Base-by-base conservation (phyloP, 2,329 filamentous ascomycete species). In the Alternaria arbusti region DNA sequence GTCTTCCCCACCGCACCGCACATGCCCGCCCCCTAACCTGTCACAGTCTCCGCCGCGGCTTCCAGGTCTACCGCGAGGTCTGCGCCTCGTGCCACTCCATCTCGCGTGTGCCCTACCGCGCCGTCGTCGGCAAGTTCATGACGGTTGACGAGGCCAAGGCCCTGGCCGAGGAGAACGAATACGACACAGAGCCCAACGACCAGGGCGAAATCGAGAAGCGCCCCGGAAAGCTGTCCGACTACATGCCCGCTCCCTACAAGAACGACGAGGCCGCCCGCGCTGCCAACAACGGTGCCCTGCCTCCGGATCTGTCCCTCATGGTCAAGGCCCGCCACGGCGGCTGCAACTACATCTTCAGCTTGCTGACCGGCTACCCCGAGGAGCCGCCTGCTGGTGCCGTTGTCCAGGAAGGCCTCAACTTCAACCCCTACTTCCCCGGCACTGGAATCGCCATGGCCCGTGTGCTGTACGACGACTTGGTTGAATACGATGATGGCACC, bases 401-500 rank as follows among this genome's bases (percentile, higher is more conserved):
- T 75, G 91, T 99, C 64, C 90, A 90, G 75, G 89, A 90, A 66
- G 96, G 96, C 78, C 90, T 99, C 84, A 97, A 98, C 90, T 99
- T 99, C 90, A 99, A 99, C 89, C 96, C 96, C 65, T 99, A 97
- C 88, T 99, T 99, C 90, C 96, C 96, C 62, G 96, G 96, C 80
- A 98, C 96, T 74, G 95, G 95, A 81, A 99, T 99, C 82, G 96
- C 92, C 78, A 99, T 99, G 96, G 95, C 91, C 76, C 95, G 96
- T 89, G 96, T 98, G 66, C 89, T 99, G 65, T 99, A 97, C 85
- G 96, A 99, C 74, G 96, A 93, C 69, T 86, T 99, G 62, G 96
- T 99, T 69, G 96, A 99, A 83, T 99, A 98, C 85, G 96, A 99
- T 82, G 96, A 99, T 74, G 94, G 88, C 68, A 99, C 96, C 45